phyloP scores from a whole-genome alignment of 2,329 filamentous ascomycete species.

The Aureobasidium sp. region DNA sequence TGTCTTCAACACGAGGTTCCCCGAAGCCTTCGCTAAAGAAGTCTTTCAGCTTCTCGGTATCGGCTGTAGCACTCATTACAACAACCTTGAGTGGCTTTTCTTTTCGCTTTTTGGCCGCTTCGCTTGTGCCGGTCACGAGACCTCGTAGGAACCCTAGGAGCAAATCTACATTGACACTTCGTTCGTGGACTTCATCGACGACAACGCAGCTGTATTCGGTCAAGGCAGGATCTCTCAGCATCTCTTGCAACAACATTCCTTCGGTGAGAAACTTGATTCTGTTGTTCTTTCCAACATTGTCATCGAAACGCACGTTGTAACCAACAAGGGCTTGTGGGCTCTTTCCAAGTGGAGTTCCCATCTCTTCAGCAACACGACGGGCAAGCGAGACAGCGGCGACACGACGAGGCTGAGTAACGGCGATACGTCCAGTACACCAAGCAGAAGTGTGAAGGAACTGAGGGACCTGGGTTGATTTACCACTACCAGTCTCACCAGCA shows the following conservation, averaged over 20 bases:
- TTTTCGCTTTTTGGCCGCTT: constrained; percentile 55
- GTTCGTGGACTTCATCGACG: constrained; percentile 94
- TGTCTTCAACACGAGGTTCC: not conserved
- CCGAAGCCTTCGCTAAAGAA: constrained; percentile 57
- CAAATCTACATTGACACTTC: constrained; percentile 89
- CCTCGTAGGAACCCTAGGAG: constrained; percentile 81
- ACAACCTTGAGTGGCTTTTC: constrained; percentile 79
- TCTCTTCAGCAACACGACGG: constrained; percentile 77
- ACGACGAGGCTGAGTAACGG: constrained; percentile 87
- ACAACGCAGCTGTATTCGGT: constrained; percentile 82
- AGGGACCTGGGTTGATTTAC: constrained; percentile 93
- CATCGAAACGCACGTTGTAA: constrained; percentile 93
- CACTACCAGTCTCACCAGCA: constrained; percentile 89
- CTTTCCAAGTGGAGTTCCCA: constrained; percentile 57
- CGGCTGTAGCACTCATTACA: constrained; percentile 94
- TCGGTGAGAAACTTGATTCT: constrained; percentile 92
- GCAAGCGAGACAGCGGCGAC: constrained; percentile 91
- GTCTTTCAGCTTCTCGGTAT: constrained; percentile 67
- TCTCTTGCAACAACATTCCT: constrained; percentile 91
- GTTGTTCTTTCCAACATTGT: constrained; percentile 71
- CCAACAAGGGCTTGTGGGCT: constrained; percentile 63
- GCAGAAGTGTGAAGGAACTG: constrained; percentile 75
- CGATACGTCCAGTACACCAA: constrained; percentile 83
- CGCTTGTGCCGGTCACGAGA: constrained; percentile 56
- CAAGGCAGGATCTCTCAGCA: constrained; percentile 76